Base-by-base conservation (phyloP, 2,329 filamentous ascomycete species). In the Echinosphaeria canescens region DNA sequence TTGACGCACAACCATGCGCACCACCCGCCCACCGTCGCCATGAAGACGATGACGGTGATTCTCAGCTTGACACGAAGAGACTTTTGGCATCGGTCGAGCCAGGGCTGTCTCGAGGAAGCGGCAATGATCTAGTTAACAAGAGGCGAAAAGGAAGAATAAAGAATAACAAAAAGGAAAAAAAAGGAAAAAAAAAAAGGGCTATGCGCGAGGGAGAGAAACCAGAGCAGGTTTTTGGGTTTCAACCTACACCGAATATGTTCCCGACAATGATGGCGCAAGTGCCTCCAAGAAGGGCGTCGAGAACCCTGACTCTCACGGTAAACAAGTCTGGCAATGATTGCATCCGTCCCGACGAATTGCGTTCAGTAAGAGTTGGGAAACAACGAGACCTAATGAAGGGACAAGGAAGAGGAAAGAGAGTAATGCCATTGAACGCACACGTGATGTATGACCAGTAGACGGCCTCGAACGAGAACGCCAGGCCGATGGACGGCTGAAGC, bases 1-100 rank as follows among this genome's bases (percentile, higher is more conserved):
- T 75, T 44, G 3, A 80, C 47, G 0, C 72, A 75, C 0, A 61
- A 63, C 74, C 75, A 81, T 4, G 66, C 52, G 74, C 75, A 81
- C 62, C 70, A 78, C 1, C 53, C 70, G 1, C 73, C 73, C 36
- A 74, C 41, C 0, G 55, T 47, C 11, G 59, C 50, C 23, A 72
- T 56, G 3, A 51, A 36, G 75, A 78, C 0, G 63, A 52, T 4
- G 42, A 51, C 3, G 72, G 51, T 2, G 61, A 54, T 5, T 71
- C 55, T 0, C 47, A 41, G 31, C 59, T 62, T 4, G n/a, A n/a
- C n/a, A n/a, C n/a, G n/a, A n/a, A 75, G 47, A 0, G 64, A 43
- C 5, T 74, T 42, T 0, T 48, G 47, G 2, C 52, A 58, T n/a
- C 51, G 55, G 33, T 78, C 73, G 3, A 79, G 54, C 43, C 61